These are phyloP conservation scores for Rhinocladiella similis DNA, from an alignment of 2,329 filamentous ascomycete genomes.

Conservation along the genomic window DNA sequence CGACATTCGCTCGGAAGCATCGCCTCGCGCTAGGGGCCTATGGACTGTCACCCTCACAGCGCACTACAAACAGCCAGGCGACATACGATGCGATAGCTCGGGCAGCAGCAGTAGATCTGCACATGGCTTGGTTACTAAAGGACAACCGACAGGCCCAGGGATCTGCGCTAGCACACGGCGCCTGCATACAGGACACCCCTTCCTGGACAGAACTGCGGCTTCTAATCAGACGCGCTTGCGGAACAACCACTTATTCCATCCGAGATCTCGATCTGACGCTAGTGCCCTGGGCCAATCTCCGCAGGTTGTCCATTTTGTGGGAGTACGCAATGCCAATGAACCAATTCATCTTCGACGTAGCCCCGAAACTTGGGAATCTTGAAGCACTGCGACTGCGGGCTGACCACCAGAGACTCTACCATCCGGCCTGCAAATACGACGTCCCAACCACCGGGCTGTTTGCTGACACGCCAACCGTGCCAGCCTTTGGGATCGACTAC, in stretches of 20 bases:
- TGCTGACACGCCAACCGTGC: conserved; percentile 3
- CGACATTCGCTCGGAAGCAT: conserved; percentile 10
- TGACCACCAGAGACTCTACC: conserved; percentile 9
- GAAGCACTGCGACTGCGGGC: conserved; percentile 19
- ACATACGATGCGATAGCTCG: conserved; percentile 14
- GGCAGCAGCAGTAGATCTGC: conserved; percentile 17
- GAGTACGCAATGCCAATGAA: conserved; percentile 8
- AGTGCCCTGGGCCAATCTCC: conserved; percentile 16
- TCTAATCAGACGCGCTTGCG: conserved; percentile 1
- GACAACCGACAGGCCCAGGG: background rate
- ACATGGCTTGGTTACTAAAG: conserved; percentile 15
- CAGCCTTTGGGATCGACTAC: conserved; percentile 18
- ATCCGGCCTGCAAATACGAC: conserved; percentile 13
- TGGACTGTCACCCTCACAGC: background rate
- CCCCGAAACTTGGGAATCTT: conserved; percentile 14
- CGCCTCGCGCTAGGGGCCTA: conserved; percentile 16
- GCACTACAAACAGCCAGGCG: background rate
- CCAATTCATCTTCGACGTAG: conserved; percentile 12
- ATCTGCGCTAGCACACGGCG: background rate
- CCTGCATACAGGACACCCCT: background rate
- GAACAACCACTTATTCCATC: background rate
- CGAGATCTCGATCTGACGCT: conserved; percentile 5
- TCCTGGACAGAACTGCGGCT: conserved; percentile 13
- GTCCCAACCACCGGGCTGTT: conserved; percentile 2
- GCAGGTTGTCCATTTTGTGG: conserved; percentile 16